Evolutionary conservation across 1,139 yeast genomes (phyloP).

Genomic region (Tardiomyces blankii): DNA sequence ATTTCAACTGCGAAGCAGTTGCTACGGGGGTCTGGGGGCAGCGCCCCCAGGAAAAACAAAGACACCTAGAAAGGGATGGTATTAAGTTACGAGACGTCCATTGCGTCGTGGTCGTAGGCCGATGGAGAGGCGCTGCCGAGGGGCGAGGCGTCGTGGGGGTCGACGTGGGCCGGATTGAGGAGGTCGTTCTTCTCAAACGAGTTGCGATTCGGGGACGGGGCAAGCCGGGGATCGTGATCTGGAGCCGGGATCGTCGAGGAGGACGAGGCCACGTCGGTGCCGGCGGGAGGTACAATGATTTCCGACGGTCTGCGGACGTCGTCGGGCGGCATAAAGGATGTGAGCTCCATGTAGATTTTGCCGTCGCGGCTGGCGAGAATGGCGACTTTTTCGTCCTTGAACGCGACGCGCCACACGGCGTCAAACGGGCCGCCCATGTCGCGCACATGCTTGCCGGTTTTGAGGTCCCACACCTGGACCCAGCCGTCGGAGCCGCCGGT

Average conservation of each 20-base stretch:
- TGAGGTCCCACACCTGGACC: conserved; percentile 87
- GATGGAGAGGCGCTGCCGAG: neutral
- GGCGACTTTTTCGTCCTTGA: conserved; percentile 30
- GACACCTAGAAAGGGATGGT: no score
- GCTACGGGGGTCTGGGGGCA: no score
- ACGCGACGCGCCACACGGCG: conserved; percentile 33
- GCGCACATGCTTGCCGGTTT: conserved; percentile 47
- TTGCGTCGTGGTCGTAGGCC: neutral
- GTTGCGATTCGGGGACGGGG: neutral
- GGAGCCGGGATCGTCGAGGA: neutral
- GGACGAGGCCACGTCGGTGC: neutral
- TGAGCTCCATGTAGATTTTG: conserved; percentile 28
- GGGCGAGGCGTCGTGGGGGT: neutral
- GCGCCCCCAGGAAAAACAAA: no score
- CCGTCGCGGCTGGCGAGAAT: conserved; percentile 27
- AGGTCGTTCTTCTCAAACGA: neutral
- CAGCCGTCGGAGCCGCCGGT: conserved; percentile 84
- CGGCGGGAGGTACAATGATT: neutral
- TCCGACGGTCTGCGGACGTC: neutral
- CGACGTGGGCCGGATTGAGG: neutral
- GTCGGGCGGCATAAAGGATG: conserved; percentile 20
- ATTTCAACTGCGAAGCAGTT: no score
- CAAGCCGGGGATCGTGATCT: neutral
- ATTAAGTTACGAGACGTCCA: neutral
- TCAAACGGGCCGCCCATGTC: conserved; percentile 27